These are phyloP conservation scores for Erigeron canadensis DNA, from an alignment of 129 eudicot genomes.

Conservation along the genomic window DNA sequence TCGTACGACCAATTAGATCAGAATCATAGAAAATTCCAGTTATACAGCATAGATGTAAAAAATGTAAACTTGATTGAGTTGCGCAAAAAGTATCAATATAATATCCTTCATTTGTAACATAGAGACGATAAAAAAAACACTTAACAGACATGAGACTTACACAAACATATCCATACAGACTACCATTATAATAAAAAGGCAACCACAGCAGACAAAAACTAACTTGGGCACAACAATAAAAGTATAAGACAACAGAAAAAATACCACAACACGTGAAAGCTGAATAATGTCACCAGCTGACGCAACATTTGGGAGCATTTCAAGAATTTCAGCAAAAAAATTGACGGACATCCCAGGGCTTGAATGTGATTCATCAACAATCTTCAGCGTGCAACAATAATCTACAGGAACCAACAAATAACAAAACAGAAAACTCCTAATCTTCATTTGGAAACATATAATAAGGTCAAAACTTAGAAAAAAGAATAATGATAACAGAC, in stretches of 20 bases:
- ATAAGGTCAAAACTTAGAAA: neutral
- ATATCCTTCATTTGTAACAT: too few species aligned
- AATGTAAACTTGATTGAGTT: too few species aligned
- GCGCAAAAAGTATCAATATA: neutral
- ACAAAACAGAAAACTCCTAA: slow-evolving; percentile 1
- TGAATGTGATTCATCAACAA: slow-evolving; percentile 65
- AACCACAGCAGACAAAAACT: neutral
- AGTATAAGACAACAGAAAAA: slow-evolving; percentile 16
- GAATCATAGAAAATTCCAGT: too few species aligned
- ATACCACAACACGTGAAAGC: slow-evolving; percentile 72
- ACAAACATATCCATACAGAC: neutral
- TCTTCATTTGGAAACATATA: neutral
- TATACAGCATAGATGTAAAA: too few species aligned
- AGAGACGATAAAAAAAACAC: neutral
- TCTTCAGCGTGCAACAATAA: slow-evolving; percentile 56
- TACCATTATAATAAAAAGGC: neutral
- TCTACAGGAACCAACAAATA: slow-evolving; percentile 42
- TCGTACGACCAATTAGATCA: too few species aligned
- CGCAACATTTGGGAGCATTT: slow-evolving; percentile 64
- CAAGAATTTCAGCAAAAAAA: slow-evolving; percentile 72
- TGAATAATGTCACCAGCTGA: slow-evolving; percentile 70
- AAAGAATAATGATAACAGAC: neutral
- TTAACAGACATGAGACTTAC: slow-evolving; percentile 1
- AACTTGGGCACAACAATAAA: slow-evolving; percentile 1
- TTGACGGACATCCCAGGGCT: slow-evolving; percentile 54